Conservation (phyloP, 1,284 basidiomycete species). For the Ceratobasidium sp. region DNA sequence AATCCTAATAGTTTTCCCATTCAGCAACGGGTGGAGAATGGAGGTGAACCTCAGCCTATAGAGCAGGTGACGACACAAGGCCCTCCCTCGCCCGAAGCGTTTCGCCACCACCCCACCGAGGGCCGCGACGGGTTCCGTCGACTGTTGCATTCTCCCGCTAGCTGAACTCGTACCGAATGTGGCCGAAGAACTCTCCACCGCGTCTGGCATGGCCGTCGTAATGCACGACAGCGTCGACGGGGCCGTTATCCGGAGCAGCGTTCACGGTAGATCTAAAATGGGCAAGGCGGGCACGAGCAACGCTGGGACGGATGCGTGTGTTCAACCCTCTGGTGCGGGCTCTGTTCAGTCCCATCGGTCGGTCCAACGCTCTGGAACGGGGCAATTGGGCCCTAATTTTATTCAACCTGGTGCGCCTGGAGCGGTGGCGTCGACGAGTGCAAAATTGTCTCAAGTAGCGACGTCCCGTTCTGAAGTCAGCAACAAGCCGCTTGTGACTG, state of each 20-base stretch:
- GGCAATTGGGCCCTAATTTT: no score
- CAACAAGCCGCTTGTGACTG: conserved; percentile 56
- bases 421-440: no score
- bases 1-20: no score
- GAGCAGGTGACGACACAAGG: neutral
- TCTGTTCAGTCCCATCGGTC: no score
- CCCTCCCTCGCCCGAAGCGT: neutral
- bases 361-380: no score
- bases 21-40: no score
- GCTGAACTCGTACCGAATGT: neutral
- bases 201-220: conserved; percentile 1
- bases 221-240: conserved; percentile 44
- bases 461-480: conserved; percentile 8
- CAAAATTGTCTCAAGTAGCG: neutral
- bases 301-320: conserved; percentile 1
- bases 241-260: conserved; percentile 18
- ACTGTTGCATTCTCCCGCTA: conserved; percentile 1
- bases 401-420: no score
- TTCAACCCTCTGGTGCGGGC: neutral
- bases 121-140: conserved; percentile 30
- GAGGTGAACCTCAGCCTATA: neutral
- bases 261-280: neutral
- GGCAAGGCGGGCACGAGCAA: neutral
- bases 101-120: neutral
- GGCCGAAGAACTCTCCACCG: neutral